Evolutionary conservation across 1,284 basidiomycete species (phyloP).

Genomic region (Rhodofomes roseus): DNA sequence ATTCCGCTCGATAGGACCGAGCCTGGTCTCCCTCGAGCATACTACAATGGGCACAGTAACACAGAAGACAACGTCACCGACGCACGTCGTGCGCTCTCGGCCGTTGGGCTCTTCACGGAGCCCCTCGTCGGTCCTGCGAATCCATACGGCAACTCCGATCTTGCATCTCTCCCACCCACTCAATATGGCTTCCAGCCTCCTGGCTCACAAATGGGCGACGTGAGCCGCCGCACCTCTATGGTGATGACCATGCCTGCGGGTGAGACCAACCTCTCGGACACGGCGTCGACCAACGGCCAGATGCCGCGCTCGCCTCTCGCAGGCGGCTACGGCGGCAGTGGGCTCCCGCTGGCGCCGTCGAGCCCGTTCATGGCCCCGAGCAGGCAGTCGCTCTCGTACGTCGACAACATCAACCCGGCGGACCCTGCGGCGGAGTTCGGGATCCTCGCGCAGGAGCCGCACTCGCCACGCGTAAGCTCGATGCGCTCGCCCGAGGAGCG

Average conservation of each 20-base stretch:
- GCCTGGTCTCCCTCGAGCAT: slow-evolving; percentile 74
- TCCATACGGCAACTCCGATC: not conserved
- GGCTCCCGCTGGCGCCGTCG: slow-evolving; percentile 6
- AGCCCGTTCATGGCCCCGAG: not conserved
- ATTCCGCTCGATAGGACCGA: slow-evolving; percentile 79
- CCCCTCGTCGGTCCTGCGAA: slow-evolving; percentile 19
- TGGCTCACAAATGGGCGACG: slow-evolving; percentile 1
- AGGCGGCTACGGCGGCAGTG: slow-evolving; percentile 4
- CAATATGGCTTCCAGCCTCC: not conserved
- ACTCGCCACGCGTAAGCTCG: slow-evolving; percentile 18
- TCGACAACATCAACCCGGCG: not conserved
- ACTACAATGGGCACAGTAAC: slow-evolving; percentile 65
- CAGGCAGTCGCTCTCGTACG: slow-evolving; percentile 9
- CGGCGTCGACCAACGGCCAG: not conserved
- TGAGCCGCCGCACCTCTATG: slow-evolving; percentile 5
- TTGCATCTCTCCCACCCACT: slow-evolving; percentile 9
- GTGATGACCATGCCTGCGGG: slow-evolving; percentile 1
- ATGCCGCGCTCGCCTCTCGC: slow-evolving; percentile 3
- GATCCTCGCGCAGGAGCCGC: slow-evolving; percentile 12
- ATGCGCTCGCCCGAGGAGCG: slow-evolving; percentile 14
- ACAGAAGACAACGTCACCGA: slow-evolving; percentile 63
- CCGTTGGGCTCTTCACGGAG: slow-evolving; percentile 49
- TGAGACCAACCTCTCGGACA: not conserved
- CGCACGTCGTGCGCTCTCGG: slow-evolving; percentile 54
- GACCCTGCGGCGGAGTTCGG: slow-evolving; percentile 23